Evolutionary conservation across 202 grass and related monocot genomes (phyloP).

Genomic region (Setaria italica): DNA sequence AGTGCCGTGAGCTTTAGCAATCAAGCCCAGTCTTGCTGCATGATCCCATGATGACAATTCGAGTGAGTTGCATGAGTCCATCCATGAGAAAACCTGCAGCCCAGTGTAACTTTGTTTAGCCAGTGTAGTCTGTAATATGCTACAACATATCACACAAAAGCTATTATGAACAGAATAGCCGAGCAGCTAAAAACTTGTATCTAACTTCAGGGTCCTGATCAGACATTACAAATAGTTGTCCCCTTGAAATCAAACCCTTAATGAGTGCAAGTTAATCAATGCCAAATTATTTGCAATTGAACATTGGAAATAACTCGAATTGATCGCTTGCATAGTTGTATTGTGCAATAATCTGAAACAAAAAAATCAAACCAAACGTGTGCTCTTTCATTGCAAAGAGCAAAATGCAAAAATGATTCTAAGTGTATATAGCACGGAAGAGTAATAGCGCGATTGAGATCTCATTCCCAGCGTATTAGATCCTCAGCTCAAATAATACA

Average conservation of each 20-base stretch:
- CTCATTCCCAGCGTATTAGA: background rate
- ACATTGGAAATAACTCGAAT: background rate
- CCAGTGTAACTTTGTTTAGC: slow-evolving; percentile 18
- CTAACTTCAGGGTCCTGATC: slow-evolving; percentile 5
- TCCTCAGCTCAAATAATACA: slow-evolving; percentile 12
- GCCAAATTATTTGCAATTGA: background rate
- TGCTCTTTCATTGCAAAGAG: background rate
- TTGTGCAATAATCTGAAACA: background rate
- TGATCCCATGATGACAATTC: slow-evolving; percentile 66
- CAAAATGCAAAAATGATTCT: background rate
- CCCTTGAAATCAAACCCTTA: background rate
- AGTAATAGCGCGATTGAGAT: background rate
- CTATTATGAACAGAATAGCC: background rate
- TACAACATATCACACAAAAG: background rate
- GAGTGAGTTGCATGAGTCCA: slow-evolving; percentile 52
- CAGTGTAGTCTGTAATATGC: background rate
- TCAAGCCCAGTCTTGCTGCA: slow-evolving; percentile 68
- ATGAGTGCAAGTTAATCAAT: background rate
- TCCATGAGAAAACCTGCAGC: slow-evolving; percentile 86
- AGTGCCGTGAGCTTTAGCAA: slow-evolving; percentile 58
- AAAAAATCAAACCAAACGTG: background rate
- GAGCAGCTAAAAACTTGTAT: background rate
- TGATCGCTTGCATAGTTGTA: background rate
- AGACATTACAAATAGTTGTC: background rate
- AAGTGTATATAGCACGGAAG: background rate